A percentile compares a stretch with the other conserved stretches of the same genome.
These are phyloP conservation scores for Coniochaeta sp. DNA, from an alignment of 2,329 filamentous ascomycete genomes.

Conservation along the genomic window DNA sequence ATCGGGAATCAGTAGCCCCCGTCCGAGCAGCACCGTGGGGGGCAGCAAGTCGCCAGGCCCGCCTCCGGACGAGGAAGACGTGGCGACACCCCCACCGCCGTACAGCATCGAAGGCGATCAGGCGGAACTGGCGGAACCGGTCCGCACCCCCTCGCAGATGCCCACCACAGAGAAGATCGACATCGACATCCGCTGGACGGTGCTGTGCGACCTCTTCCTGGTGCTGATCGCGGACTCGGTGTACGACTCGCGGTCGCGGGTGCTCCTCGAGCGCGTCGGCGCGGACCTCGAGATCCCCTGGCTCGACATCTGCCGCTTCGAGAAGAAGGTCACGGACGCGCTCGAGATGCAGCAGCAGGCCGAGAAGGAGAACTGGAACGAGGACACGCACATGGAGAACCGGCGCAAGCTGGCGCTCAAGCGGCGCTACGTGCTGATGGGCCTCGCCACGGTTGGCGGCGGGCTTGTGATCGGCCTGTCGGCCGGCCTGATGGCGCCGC, in stretches of 20 bases:
- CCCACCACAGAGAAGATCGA: slow-evolving; percentile 79
- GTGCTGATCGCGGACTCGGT: slow-evolving; percentile 92
- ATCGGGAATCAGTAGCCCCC: not conserved
- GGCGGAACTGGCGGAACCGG: slow-evolving; percentile 70
- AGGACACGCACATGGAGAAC: slow-evolving; percentile 85
- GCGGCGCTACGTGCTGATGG: slow-evolving; percentile 88
- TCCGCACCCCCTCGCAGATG: slow-evolving; percentile 76
- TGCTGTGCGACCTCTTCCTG: slow-evolving; percentile 91
- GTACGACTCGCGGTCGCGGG: slow-evolving; percentile 84
- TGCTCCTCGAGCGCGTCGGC: slow-evolving; percentile 76
- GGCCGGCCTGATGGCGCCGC: slow-evolving; percentile 81
- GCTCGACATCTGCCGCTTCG: slow-evolving; percentile 93
- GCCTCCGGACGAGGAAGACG: slow-evolving; percentile 28
- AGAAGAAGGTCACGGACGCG: slow-evolving; percentile 93
- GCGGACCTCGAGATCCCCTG: slow-evolving; percentile 73
- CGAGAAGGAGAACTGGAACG: slow-evolving; percentile 95
- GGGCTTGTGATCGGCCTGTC: slow-evolving; percentile 92
- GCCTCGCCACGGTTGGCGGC: slow-evolving; percentile 89
- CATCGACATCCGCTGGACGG: slow-evolving; percentile 94
- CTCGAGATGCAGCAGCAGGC: slow-evolving; percentile 95
- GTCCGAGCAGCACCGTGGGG: slow-evolving; percentile 3
- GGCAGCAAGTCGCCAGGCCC: slow-evolving; percentile 2
- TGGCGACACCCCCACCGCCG: slow-evolving; percentile 46
- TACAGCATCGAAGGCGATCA: slow-evolving; percentile 59
- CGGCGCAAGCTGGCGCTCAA: slow-evolving; percentile 76